Percentiles rank a stretch among this genome's conserved stretches.
These are phyloP conservation scores for Chalciporus pseudorubinellus DNA, from an alignment of 768 basidiomycete genomes.

Conservation along the genomic window DNA sequence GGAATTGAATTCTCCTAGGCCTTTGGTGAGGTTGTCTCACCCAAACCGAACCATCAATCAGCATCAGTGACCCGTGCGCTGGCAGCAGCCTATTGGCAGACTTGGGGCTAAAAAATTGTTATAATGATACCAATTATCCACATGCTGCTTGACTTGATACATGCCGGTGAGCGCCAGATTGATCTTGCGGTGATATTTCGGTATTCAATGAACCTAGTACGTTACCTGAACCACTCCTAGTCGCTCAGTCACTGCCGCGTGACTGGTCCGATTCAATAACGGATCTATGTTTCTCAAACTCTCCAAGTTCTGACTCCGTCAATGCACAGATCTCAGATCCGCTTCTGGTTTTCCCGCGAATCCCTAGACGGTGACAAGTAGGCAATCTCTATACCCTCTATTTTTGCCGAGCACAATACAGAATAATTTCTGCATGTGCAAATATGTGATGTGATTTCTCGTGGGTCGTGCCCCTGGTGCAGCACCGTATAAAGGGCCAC, in stretches of 20 bases:
- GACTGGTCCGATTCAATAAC: slow-evolving; percentile 22
- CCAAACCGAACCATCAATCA: no score
- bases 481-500: slow-evolving; percentile 32
- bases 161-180: no score
- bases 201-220: slow-evolving; percentile 17
- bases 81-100: no score
- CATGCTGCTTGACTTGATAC: slow-evolving; percentile 2
- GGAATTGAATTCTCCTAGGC: no score
- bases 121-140: slow-evolving; percentile 19
- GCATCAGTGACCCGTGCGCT: no score
- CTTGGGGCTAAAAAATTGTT: no score
- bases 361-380: slow-evolving; percentile 31
- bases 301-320: slow-evolving; percentile 25
- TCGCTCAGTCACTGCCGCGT: no score
- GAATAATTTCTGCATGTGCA: slow-evolving; percentile 27
- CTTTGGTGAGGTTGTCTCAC: no score
- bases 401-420: slow-evolving; percentile 29
- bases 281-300: slow-evolving; percentile 33
- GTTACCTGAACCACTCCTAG: no score
- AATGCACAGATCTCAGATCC: slow-evolving; percentile 33
- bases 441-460: slow-evolving; percentile 21
- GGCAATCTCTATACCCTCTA: slow-evolving; percentile 34
- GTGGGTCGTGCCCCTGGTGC: slow-evolving; percentile 21
- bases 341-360: slow-evolving; percentile 32
- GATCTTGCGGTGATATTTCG: no score